These are phyloP conservation scores for Sphagnurus paluster DNA, from an alignment of 1,284 basidiomycete genomes.

Conservation along the genomic window DNA sequence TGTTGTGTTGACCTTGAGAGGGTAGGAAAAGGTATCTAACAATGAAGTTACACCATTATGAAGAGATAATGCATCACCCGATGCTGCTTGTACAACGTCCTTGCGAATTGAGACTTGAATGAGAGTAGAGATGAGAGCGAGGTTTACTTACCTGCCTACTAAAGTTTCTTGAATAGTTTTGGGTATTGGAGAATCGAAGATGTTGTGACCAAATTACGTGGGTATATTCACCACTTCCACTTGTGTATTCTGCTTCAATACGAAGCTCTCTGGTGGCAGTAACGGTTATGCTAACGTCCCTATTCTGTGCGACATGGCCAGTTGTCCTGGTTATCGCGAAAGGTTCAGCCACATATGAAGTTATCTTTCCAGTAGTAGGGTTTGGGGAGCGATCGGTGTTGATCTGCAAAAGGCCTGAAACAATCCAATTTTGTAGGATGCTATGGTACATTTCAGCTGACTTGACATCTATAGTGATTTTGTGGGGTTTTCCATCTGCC, in stretches of 20 bases:
- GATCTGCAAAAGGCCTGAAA: conserved; percentile 72
- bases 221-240: conserved; percentile 54
- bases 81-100: conserved; percentile 63
- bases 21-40: conserved; percentile 64
- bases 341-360: conserved; percentile 52
- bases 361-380: conserved; percentile 70
- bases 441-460: conserved; percentile 68
- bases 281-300: conserved; percentile 57
- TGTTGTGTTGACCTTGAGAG: conserved; percentile 61
- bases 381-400: conserved; percentile 60
- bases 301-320: conserved; percentile 44
- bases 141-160: conserved; percentile 45
- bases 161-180: conserved; percentile 52
- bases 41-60: conserved; percentile 59
- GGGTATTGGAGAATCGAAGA: conserved; percentile 53
- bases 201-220: conserved; percentile 56
- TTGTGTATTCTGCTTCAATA: conserved; percentile 55
- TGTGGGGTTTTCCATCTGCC: conserved; percentile 68
- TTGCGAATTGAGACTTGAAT: conserved; percentile 49
- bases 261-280: conserved; percentile 51
- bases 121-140: background rate
- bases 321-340: conserved; percentile 54
- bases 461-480: conserved; percentile 68
- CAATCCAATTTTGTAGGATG: conserved; percentile 76
- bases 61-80: conserved; percentile 53